Conservation (phyloP, 176 grass and related monocot genomes). For the Eragrostis nindensis region DNA sequence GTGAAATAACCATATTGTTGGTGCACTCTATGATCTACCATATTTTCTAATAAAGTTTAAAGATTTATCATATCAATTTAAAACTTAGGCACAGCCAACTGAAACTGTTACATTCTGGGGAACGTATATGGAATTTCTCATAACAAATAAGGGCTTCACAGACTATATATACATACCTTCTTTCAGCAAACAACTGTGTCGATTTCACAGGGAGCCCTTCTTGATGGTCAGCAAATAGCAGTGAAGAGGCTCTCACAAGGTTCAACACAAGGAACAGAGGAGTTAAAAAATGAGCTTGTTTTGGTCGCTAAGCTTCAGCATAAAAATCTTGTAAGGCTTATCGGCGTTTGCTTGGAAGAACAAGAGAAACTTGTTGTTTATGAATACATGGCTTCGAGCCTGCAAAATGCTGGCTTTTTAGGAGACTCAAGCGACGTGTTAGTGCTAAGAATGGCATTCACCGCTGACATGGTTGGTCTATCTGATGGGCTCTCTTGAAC, state of each 20-base stretch:
- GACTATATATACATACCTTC: no score
- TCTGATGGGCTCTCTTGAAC: slow-evolving; percentile 63
- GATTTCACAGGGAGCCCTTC: slow-evolving; percentile 54
- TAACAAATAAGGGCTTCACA: no score
- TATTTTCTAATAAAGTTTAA: no score
- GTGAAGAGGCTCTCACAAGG: slow-evolving; percentile 62
- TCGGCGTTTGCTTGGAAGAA: slow-evolving; percentile 75
- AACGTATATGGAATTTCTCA: no score
- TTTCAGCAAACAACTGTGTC: no score
- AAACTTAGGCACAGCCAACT: no score
- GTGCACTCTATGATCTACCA: no score
- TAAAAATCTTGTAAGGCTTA: slow-evolving; percentile 77
- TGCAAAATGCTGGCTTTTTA: slow-evolving; percentile 53
- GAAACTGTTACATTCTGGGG: no score
- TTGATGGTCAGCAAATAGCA: slow-evolving; percentile 48
- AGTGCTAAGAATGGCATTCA: slow-evolving; percentile 59
- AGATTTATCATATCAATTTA: no score
- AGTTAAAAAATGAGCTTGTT: slow-evolving; percentile 61
- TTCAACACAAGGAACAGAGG: slow-evolving; percentile 67
- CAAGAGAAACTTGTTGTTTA: slow-evolving; percentile 69
- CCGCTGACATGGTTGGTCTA: slow-evolving; percentile 60
- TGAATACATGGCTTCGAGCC: no score
- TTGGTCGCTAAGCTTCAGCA: slow-evolving; percentile 80
- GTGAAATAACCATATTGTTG: no score
- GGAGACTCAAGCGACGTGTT: slow-evolving; percentile 57